Percentiles rank a stretch among this genome's conserved stretches.
Evolutionary conservation across 192 early-diverging fungal genomes (phyloP).

Genomic region (Fimicolochytrium jonesii): DNA sequence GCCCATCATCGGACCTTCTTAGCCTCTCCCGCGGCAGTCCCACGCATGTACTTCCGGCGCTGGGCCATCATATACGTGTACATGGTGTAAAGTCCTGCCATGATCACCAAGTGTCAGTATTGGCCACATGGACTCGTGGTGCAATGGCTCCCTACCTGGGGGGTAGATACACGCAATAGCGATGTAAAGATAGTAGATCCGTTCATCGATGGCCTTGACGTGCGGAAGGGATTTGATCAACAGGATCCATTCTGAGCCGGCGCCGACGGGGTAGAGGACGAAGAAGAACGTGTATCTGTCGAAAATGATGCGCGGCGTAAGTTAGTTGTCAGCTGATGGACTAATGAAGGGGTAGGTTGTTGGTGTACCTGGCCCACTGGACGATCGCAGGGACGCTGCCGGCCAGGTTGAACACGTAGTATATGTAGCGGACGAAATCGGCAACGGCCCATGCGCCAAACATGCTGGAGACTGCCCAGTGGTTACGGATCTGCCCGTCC

Average conservation of each 20-base stretch:
- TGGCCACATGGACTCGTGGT: too few species aligned
- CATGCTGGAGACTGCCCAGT: slow-evolving; percentile 75
- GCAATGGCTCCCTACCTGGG: too few species aligned
- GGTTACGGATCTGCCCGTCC: slow-evolving; percentile 56
- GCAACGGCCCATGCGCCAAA: slow-evolving; percentile 89
- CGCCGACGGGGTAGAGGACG: slow-evolving; percentile 88
- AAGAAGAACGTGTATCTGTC: slow-evolving; percentile 93
- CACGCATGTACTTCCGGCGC: too few species aligned
- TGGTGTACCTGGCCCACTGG: too few species aligned
- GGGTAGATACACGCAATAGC: slow-evolving; percentile 62
- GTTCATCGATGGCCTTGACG: slow-evolving; percentile 19
- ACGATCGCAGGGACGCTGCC: slow-evolving; percentile 53
- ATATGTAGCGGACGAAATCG: slow-evolving; percentile 86
- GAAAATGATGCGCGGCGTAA: too few species aligned
- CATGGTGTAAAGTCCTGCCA: slow-evolving; percentile 76
- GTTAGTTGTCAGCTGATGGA: too few species aligned
- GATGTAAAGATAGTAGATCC: slow-evolving; percentile 58
- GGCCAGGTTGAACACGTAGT: slow-evolving; percentile 74
- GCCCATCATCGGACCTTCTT: too few species aligned
- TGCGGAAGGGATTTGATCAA: slow-evolving; percentile 60
- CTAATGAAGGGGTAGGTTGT: too few species aligned
- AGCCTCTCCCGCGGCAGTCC: too few species aligned
- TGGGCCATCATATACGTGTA: slow-evolving; percentile 92
- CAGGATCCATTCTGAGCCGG: slow-evolving; percentile 75
- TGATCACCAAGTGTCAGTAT: too few species aligned